Conservation (phyloP, 2,329 filamentous ascomycete species). For the Alternaria metachromatica region DNA sequence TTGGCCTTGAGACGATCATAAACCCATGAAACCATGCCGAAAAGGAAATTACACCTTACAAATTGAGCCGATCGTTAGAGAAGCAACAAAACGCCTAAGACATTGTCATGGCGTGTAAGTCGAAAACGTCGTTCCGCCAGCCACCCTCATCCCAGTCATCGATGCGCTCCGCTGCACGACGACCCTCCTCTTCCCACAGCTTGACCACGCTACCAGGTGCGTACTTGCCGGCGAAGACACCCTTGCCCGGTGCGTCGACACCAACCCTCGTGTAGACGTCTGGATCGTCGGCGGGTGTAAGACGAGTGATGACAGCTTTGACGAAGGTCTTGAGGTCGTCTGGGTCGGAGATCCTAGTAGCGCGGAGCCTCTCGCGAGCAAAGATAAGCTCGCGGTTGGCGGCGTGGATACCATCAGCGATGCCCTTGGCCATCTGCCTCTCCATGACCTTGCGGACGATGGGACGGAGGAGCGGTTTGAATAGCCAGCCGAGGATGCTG, state of each 20-base stretch:
- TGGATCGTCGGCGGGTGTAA: slow-evolving; percentile 74
- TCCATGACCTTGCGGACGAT: slow-evolving; percentile 82
- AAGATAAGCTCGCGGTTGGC: slow-evolving; percentile 87
- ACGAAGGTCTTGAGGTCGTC: slow-evolving; percentile 82
- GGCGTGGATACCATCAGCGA: slow-evolving; percentile 72
- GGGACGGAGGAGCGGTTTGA: slow-evolving; percentile 83
- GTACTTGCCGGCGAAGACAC: slow-evolving; percentile 83
- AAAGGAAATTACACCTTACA: background rate
- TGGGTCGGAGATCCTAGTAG: slow-evolving; percentile 82
- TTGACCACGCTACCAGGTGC: slow-evolving; percentile 88
- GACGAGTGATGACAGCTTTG: slow-evolving; percentile 77
- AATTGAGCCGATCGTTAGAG: background rate
- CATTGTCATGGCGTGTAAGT: slow-evolving; percentile 53
- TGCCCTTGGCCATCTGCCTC: slow-evolving; percentile 73
- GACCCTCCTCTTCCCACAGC: slow-evolving; percentile 84
- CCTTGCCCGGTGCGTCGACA: slow-evolving; percentile 65
- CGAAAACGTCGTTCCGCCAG: slow-evolving; percentile 88
- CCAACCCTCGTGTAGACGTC: slow-evolving; percentile 79
- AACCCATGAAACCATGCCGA: background rate
- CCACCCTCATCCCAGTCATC: slow-evolving; percentile 74
- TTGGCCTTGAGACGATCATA: background rate
- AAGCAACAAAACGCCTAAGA: slow-evolving; percentile 5
- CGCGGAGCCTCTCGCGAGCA: slow-evolving; percentile 83
- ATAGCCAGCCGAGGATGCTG: slow-evolving; percentile 77
- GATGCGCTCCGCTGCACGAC: slow-evolving; percentile 72